These are phyloP conservation scores for Zygoascus bituminiphila DNA, from an alignment of 805 yeast genomes.

Conservation along the genomic window DNA sequence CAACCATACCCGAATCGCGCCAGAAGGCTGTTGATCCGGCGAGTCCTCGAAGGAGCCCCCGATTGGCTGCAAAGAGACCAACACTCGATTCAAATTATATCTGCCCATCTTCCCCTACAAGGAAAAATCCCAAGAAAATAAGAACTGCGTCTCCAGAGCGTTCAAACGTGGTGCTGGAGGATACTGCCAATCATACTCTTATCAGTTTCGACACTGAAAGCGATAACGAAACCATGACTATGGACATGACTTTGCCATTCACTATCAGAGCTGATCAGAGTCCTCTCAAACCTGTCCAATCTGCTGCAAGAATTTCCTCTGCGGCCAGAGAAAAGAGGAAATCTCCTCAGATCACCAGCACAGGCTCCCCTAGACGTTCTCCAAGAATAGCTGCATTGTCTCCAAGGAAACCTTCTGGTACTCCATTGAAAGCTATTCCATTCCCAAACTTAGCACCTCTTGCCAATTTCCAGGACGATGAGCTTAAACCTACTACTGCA, in stretches of 20 bases:
- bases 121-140: not conserved
- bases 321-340: not conserved
- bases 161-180: not conserved
- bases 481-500: no score
- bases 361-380: not conserved
- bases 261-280: conserved; percentile 1
- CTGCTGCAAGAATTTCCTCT: not conserved
- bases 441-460: not conserved
- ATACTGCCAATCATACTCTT: conserved; percentile 6
- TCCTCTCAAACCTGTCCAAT: not conserved
- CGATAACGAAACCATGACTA: not conserved
- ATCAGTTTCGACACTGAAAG: conserved; percentile 6
- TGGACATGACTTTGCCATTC: conserved; percentile 3
- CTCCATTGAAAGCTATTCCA: not conserved
- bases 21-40: no score
- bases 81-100: not conserved
- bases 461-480: not conserved
- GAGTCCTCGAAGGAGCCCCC: not conserved
- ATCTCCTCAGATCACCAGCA: not conserved
- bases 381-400: not conserved
- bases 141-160: not conserved
- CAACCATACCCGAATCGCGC: not conserved
- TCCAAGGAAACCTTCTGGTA: not conserved
- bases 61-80: not conserved
- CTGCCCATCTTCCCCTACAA: not conserved